These are phyloP conservation scores for Phialemoniopsis sp. DNA, from an alignment of 2,329 filamentous ascomycete species.

Conservation along the genomic window DNA sequence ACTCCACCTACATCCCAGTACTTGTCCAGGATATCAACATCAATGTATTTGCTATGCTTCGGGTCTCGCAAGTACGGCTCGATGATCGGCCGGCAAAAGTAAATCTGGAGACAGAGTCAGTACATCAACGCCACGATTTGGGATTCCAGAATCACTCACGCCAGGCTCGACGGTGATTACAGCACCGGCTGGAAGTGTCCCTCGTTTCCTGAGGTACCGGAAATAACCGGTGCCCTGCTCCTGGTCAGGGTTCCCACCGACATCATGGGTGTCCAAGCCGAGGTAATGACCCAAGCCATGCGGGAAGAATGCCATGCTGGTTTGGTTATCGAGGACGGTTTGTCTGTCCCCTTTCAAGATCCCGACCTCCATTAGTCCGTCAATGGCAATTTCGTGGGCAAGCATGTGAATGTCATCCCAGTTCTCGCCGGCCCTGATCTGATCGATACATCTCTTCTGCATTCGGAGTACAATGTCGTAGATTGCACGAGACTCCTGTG, in stretches of 20 bases:
- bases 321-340: constrained; percentile 72
- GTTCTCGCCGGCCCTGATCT: constrained; percentile 67
- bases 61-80: constrained; percentile 72
- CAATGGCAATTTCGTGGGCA: constrained; percentile 78
- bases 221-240: constrained; percentile 80
- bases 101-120: constrained; percentile 48
- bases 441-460: constrained; percentile 73
- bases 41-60: constrained; percentile 71
- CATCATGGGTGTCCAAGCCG: constrained; percentile 90
- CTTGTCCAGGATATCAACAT: constrained; percentile 64
- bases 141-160: constrained; percentile 48
- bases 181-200: constrained; percentile 68
- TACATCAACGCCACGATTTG: too few relatives aligned
- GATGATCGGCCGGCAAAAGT: constrained; percentile 89
- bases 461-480: constrained; percentile 84
- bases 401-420: constrained; percentile 81
- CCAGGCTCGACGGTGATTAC: constrained; percentile 96
- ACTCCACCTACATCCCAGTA: constrained; percentile 84
- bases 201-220: constrained; percentile 77
- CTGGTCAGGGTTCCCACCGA: constrained; percentile 73
- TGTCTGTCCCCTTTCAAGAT: constrained; percentile 65
- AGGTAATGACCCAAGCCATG: constrained; percentile 90
- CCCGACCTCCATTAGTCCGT: constrained; percentile 71
- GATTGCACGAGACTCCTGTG: constrained; percentile 64
- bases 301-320: constrained; percentile 88